Evolutionary conservation across 352 stramenopile species (phyloP).

Genomic region (Blastocystis sp.): DNA sequence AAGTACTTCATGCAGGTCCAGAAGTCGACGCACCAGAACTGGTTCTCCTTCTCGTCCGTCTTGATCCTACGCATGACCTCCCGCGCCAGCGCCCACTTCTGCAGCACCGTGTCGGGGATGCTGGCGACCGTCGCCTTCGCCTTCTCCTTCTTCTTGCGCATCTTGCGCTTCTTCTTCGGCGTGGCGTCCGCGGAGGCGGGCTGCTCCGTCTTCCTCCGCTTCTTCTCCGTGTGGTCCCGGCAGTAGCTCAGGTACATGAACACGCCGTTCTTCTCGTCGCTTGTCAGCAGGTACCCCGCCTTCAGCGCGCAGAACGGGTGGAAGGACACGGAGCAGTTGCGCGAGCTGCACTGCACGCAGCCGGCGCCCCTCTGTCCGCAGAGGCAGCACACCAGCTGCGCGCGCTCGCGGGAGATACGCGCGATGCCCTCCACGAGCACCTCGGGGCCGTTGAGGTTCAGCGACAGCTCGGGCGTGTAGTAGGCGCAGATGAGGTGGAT

Average conservation of each 20-base stretch:
- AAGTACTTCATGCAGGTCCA: conserved; percentile 17
- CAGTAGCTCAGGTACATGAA: conserved; percentile 63
- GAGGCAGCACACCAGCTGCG: conserved; percentile 42
- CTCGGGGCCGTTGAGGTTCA: background rate
- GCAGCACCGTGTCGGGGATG: background rate
- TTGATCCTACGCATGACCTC: background rate
- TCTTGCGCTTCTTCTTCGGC: conserved; percentile 41
- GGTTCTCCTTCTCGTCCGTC: background rate
- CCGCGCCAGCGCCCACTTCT: background rate
- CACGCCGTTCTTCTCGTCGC: conserved; percentile 36
- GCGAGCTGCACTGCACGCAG: conserved; percentile 40
- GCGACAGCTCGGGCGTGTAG: conserved; percentile 58
- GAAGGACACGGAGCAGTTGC: conserved; percentile 24
- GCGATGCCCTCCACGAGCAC: conserved; percentile 19
- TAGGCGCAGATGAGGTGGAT: conserved; percentile 46
- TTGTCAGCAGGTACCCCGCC: conserved; percentile 42
- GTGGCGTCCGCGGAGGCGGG: background rate
- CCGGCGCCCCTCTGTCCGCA: conserved; percentile 3
- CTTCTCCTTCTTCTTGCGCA: background rate
- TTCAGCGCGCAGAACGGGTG: conserved; percentile 54
- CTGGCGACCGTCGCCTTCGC: background rate
- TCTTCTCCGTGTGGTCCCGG: background rate
- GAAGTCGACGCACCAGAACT: conserved; percentile 11
- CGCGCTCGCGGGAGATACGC: background rate
- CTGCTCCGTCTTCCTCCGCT: background rate